Conservation (phyloP, 306 rosid species). For the Aeschynomene evenia region DNA sequence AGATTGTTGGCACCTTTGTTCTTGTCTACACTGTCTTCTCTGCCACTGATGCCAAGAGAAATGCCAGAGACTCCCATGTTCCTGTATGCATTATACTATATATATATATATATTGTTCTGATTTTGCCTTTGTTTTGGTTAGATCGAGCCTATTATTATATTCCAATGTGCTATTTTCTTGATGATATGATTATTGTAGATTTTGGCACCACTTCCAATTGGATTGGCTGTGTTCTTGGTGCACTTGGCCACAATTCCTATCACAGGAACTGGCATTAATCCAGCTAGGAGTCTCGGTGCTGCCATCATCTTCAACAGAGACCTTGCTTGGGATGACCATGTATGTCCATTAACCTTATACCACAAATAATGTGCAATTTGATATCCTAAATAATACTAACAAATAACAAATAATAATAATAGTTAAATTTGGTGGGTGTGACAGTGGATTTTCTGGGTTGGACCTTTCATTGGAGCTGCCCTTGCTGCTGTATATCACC, state of each 20-base stretch:
- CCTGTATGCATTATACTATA: too few species aligned
- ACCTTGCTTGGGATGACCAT: conserved; percentile 75
- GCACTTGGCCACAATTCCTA: conserved; percentile 95
- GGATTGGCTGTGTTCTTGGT: conserved; percentile 96
- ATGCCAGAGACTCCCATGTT: too few species aligned
- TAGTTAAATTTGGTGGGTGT: neutral
- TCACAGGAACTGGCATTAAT: conserved; percentile 89
- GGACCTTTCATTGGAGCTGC: conserved; percentile 94
- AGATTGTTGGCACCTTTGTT: too few species aligned
- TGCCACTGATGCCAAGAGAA: too few species aligned
- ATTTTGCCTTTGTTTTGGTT: too few species aligned
- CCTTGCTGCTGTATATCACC: conserved; percentile 88
- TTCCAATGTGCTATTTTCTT: neutral
- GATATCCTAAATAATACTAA: too few species aligned
- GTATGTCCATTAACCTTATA: conserved; percentile 35
- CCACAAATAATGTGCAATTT: too few species aligned
- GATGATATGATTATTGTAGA: conserved; percentile 43
- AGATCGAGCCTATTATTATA: too few species aligned
- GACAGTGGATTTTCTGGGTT: conserved; percentile 97
- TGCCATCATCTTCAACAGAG: conserved; percentile 75
- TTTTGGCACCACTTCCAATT: conserved; percentile 93
- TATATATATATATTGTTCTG: too few species aligned
- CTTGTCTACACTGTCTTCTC: too few species aligned
- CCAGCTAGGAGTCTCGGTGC: conserved; percentile 98
- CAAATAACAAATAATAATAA: too few species aligned